Conservation (phyloP, 2,329 filamentous ascomycete species). For the Ophiostoma himal-ulmi region DNA sequence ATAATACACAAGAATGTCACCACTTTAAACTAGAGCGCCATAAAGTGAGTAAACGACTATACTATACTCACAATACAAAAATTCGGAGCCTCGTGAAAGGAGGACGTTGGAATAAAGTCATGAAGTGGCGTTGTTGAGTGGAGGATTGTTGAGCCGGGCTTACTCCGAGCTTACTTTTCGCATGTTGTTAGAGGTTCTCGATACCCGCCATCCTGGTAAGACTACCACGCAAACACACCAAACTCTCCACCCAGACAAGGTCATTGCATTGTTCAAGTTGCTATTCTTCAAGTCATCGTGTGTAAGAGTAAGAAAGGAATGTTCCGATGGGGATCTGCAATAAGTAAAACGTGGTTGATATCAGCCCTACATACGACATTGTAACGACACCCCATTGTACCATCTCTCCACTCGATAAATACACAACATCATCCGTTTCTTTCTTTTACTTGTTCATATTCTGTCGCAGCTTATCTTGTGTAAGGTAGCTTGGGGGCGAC, state of each 20-base stretch:
- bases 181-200: background rate
- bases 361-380: background rate
- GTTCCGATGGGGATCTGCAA: background rate
- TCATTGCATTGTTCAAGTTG: background rate
- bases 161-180: background rate
- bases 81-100: background rate
- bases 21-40: background rate
- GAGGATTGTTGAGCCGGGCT: conserved; percentile 1
- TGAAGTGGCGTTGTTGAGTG: background rate
- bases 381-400: background rate
- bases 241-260: background rate
- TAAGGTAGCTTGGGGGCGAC: background rate
- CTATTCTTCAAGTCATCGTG: background rate
- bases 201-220: background rate
- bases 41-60: background rate
- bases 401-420: background rate
- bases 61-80: background rate
- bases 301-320: background rate
- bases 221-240: background rate
- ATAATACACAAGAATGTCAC: no score
- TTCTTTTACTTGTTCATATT: no score
- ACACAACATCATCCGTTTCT: no score
- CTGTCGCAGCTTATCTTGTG: background rate
- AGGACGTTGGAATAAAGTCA: background rate
- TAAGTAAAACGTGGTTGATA: background rate